Evolutionary conservation across 1,139 yeast genomes (phyloP).

Genomic region (Suhomyces choctaworum): DNA sequence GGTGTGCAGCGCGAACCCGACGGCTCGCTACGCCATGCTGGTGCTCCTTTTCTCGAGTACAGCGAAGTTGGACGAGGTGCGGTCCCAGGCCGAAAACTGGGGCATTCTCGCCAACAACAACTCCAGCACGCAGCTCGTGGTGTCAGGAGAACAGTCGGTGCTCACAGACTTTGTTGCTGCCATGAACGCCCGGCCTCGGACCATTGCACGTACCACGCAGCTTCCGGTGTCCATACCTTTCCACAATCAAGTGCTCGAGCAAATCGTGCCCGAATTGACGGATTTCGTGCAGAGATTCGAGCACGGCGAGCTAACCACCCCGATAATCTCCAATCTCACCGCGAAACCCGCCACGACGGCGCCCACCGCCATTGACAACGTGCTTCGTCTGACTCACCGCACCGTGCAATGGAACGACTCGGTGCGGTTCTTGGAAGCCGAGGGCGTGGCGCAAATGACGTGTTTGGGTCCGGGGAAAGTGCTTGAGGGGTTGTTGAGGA

Average conservation of each 20-base stretch:
- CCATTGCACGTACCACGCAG: conserved; percentile 26
- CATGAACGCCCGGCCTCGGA: conserved; percentile 12
- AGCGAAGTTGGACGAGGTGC: conserved; percentile 21
- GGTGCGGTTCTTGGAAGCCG: conserved; percentile 22
- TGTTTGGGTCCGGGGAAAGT: conserved; percentile 42
- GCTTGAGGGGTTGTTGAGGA: conserved; percentile 14
- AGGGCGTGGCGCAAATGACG: conserved; percentile 24
- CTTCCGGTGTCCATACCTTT: conserved; percentile 57
- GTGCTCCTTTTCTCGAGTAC: conserved; percentile 31
- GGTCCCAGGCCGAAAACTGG: conserved; percentile 19
- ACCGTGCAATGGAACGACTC: conserved; percentile 49
- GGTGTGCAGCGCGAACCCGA: neutral
- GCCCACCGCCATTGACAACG: conserved; percentile 24
- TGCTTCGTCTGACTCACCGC: conserved; percentile 37
- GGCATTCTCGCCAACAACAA: conserved; percentile 46
- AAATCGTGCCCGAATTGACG: conserved; percentile 36
- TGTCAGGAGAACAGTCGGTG: conserved; percentile 40
- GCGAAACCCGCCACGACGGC: conserved; percentile 25
- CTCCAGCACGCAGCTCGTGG: conserved; percentile 41
- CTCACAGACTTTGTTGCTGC: conserved; percentile 21
- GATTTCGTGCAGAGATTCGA: conserved; percentile 17
- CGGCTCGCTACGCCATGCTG: conserved; percentile 25
- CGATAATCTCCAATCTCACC: conserved; percentile 28
- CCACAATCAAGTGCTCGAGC: conserved; percentile 43
- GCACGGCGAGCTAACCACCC: conserved; percentile 15